Evolutionary conservation across 1,139 yeast species (phyloP).

Genomic region (Kazachstania sp.): DNA sequence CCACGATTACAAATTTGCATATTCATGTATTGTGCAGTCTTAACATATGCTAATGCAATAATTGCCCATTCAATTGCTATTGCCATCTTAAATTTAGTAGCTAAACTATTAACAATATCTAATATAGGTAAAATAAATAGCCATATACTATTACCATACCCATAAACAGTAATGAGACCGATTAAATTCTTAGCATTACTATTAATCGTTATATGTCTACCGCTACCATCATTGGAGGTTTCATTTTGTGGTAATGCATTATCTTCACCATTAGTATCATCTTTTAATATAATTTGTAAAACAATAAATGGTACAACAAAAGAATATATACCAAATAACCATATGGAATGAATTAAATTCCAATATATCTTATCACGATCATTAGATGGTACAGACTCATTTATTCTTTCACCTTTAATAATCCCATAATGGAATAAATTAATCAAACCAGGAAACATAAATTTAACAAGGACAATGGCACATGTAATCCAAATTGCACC

Average conservation of each 20-base stretch:
- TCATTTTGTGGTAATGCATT: not conserved
- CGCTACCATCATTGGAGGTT: not conserved
- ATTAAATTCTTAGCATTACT: constrained; percentile 8
- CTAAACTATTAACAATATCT: constrained; percentile 12
- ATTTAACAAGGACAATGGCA: constrained; percentile 19
- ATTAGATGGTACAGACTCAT: constrained; percentile 3
- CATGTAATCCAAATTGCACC: constrained; percentile 29
- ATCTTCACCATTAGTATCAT: constrained; percentile 4
- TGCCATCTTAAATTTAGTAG: not conserved
- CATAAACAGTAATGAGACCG: constrained; percentile 22
- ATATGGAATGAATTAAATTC: constrained; percentile 17
- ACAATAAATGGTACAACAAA: constrained; percentile 19
- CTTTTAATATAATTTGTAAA: constrained; percentile 14
- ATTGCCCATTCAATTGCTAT: constrained; percentile 8
- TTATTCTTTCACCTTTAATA: constrained; percentile 11
- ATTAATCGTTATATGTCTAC: constrained; percentile 5
- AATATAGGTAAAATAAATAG: constrained; percentile 18
- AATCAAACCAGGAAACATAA: constrained; percentile 18
- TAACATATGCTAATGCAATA: constrained; percentile 11
- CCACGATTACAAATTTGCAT: constrained; percentile 1
- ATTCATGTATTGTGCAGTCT: constrained; percentile 8
- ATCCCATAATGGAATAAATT: constrained; percentile 14
- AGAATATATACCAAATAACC: constrained; percentile 23
- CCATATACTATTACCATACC: constrained; percentile 26
- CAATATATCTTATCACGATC: constrained; percentile 12